A percentile compares a stretch with the other conserved stretches of the same genome.
Evolutionary conservation across 768 basidiomycete species (phyloP).

Genomic region (Pholiota conissans): DNA sequence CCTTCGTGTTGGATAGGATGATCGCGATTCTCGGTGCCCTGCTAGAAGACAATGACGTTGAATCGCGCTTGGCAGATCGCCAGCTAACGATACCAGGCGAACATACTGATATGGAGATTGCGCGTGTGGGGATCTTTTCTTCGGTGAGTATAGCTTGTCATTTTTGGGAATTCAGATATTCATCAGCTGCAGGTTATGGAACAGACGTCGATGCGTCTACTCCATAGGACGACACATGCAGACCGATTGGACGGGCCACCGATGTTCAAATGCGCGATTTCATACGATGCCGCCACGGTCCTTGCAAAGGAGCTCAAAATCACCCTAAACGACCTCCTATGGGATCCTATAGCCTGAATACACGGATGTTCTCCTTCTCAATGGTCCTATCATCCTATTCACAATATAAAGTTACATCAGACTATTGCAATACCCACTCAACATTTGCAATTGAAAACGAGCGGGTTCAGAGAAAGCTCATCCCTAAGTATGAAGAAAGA

Average conservation of each 20-base stretch:
- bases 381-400: too few relatives aligned
- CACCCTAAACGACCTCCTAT: constrained; percentile 63
- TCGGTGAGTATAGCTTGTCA: constrained; percentile 43
- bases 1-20: constrained; percentile 80
- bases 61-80: constrained; percentile 42
- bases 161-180: constrained; percentile 1
- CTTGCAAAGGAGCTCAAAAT: constrained; percentile 64
- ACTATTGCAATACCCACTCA: not conserved
- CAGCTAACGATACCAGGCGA: constrained; percentile 64
- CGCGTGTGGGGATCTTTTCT: constrained; percentile 57
- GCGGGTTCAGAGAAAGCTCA: not conserved
- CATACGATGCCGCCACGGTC: constrained; percentile 51
- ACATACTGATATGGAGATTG: constrained; percentile 72
- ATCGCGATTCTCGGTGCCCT: constrained; percentile 79
- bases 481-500: constrained; percentile 21
- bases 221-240: constrained; percentile 60
- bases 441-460: not conserved
- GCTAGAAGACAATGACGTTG: constrained; percentile 69
- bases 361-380: too few relatives aligned
- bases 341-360: constrained; percentile 46
- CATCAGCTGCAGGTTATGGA: constrained; percentile 55
- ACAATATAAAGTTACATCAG: not conserved
- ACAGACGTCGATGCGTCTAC: constrained; percentile 59
- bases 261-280: constrained; percentile 73
- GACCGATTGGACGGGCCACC: constrained; percentile 72